Percentiles rank a stretch among this genome's conserved stretches.
These are phyloP conservation scores for Ajuga chamaepitys DNA, from an alignment of 257 asterid species.

Conservation along the genomic window DNA sequence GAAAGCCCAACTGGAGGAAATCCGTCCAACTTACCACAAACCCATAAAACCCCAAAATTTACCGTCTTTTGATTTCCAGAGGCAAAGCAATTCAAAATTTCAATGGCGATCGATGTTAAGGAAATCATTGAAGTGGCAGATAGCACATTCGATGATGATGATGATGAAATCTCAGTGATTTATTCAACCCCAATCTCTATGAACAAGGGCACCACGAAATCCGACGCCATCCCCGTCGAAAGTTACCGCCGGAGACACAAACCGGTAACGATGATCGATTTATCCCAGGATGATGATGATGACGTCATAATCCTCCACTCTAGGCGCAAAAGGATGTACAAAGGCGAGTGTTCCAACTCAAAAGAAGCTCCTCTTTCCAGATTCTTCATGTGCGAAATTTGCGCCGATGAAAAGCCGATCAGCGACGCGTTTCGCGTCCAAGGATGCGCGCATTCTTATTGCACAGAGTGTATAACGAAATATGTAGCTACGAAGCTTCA, in stretches of 20 bases:
- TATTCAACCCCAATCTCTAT: not conserved
- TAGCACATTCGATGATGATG: conserved; percentile 14
- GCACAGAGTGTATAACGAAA: conserved; percentile 35
- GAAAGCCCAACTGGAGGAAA: too few relatives aligned
- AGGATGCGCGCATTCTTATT: conserved; percentile 46
- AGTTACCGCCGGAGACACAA: conserved; percentile 1
- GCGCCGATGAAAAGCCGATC: conserved; percentile 37
- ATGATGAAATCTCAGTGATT: conserved; percentile 22
- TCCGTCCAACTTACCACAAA: too few relatives aligned
- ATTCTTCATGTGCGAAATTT: conserved; percentile 43
- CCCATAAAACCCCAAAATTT: too few relatives aligned
- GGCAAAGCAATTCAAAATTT: too few relatives aligned
- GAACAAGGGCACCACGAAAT: conserved; percentile 18
- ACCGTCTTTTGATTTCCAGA: too few relatives aligned
- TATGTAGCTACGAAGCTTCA: conserved; percentile 50
- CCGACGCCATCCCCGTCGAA: conserved; percentile 34
- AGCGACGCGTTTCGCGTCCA: conserved; percentile 20
- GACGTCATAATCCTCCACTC: conserved; percentile 12
- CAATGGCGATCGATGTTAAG: conserved; percentile 17
- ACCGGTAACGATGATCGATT: not conserved
- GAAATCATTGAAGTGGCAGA: conserved; percentile 9
- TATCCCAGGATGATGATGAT: conserved; percentile 2
- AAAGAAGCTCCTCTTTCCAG: conserved; percentile 6
- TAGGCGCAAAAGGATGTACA: conserved; percentile 6
- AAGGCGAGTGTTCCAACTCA: conserved; percentile 43